Conservation (phyloP, 164 flowering plant species). For the Chloranthus sessilifolius region DNA sequence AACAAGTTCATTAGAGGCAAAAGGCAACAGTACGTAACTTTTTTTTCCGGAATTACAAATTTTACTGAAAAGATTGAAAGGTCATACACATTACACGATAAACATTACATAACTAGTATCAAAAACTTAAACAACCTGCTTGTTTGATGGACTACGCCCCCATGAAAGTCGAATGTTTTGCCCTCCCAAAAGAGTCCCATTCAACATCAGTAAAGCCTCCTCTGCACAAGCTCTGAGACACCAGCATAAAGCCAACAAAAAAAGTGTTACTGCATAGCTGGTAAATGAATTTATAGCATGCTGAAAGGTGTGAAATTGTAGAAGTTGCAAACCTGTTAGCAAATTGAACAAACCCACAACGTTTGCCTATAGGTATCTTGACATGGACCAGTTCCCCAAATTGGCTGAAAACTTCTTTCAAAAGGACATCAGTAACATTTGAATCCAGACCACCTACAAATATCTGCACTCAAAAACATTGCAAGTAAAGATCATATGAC, state of each 20-base stretch:
- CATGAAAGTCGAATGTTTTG: conserved; percentile 74
- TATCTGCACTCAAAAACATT: conserved; percentile 40
- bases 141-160: conserved; percentile 82
- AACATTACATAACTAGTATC: too few species aligned
- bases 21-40: too few species aligned
- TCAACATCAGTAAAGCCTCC: conserved; percentile 61
- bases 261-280: too few species aligned
- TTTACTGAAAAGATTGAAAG: background rate
- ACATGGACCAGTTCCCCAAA: conserved; percentile 75
- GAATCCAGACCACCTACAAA: conserved; percentile 87
- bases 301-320: too few species aligned
- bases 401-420: conserved; percentile 62
- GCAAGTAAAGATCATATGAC: conserved; percentile 3
- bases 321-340: conserved; percentile 49
- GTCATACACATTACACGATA: background rate
- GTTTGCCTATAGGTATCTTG: conserved; percentile 80
- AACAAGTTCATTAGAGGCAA: background rate
- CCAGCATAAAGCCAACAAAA: too few species aligned
- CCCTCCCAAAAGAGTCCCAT: conserved; percentile 63
- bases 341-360: conserved; percentile 95
- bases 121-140: conserved; percentile 41
- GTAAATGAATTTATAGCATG: background rate
- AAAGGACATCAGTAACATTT: conserved; percentile 62
- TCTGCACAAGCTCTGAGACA: conserved; percentile 61
- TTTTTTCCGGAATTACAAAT: too few species aligned